Base-by-base conservation (phyloP, 2,329 filamentous ascomycete species). In the Pseudonectria foliicola region DNA sequence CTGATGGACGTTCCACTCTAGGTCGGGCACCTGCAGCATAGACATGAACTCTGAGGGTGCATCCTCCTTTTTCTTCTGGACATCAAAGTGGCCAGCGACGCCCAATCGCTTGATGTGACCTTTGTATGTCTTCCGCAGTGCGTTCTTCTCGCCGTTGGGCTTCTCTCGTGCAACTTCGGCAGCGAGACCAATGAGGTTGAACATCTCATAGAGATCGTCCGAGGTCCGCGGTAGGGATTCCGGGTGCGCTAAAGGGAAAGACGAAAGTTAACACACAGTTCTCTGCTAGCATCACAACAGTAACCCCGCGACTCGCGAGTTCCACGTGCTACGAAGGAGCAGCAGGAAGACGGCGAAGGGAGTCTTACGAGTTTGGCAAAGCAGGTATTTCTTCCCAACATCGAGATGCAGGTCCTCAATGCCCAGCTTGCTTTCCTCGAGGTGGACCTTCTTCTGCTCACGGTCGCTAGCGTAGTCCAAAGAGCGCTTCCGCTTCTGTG, bases 281-380 rank as follows among this genome's bases (percentile, higher is more conserved):
- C 46, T 48, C 41, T 41, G 35, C 43, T 36, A 40, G 35, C 36
- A 25, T 33, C 35, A 34, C 18, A 44, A 48, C 41, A 43, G 45
- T 36, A 30, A 46, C 49, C 44, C 46, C 37, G 42, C 46, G 41
- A 46, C 46, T 44, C 47, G 46, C 46, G 44, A 47, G 31, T 48
- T 48, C 47, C 43, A 38, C 42, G 40, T 42, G 47, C 43, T 38
- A 36, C 35, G 43, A 35, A 44, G 44, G 37, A 50, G 51, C 44
- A 49, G 38, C 41, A 52, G 52, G 54, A 50, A 49, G 52, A 49
- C 49, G 55, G 54, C 48, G 53, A 64, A 67, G 71, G 71, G 67
- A 69, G 69, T 61, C 75, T 79, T 80, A 80, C 76, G 69, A 66
- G 67, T 76, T 68, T 70, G 74, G 68, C 75, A 75, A 63, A 82